phyloP scores from a whole-genome alignment of 164 flowering plant species.

The Cinnamomum micranthum region DNA sequence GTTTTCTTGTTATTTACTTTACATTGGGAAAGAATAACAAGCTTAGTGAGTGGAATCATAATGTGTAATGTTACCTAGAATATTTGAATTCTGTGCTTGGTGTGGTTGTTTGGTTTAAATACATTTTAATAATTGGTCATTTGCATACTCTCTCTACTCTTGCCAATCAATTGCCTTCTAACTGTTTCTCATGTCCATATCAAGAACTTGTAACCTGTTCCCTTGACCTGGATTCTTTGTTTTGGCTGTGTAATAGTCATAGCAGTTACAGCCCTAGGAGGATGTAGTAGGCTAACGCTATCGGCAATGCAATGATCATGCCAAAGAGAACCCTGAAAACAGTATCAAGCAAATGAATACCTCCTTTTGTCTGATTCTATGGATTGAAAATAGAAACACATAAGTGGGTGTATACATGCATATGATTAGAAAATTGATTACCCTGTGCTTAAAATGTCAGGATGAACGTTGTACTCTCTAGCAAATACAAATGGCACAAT shows the following conservation, averaged over 20 bases:
- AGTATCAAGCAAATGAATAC: constrained; percentile 14
- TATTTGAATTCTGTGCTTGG: neutral
- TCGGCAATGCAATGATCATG: constrained; percentile 52
- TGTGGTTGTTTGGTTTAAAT: neutral
- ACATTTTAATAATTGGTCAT: neutral
- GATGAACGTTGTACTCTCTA: constrained; percentile 68
- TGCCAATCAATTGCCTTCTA: neutral
- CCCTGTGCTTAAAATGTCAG: constrained; percentile 72
- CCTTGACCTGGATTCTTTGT: neutral
- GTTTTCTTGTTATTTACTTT: neutral
- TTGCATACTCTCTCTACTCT: neutral
- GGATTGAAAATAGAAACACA: neutral
- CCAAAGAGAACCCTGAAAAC: constrained; percentile 64
- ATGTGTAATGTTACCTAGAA: neutral
- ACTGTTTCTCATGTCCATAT: neutral
- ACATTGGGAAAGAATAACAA: neutral
- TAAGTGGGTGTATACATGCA: neutral
- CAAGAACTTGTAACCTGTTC: neutral
- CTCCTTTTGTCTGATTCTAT: neutral
- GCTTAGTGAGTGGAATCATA: neutral
- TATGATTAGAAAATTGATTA: constrained; percentile 16
- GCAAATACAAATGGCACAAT: constrained; percentile 80
- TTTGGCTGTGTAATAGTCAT: neutral
- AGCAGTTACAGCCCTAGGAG: constrained; percentile 40
- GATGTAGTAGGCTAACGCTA: constrained; percentile 57